Evolutionary conservation across 208 protist genomes (phyloP).

Genomic region (Sergeia podlipaevii): DNA sequence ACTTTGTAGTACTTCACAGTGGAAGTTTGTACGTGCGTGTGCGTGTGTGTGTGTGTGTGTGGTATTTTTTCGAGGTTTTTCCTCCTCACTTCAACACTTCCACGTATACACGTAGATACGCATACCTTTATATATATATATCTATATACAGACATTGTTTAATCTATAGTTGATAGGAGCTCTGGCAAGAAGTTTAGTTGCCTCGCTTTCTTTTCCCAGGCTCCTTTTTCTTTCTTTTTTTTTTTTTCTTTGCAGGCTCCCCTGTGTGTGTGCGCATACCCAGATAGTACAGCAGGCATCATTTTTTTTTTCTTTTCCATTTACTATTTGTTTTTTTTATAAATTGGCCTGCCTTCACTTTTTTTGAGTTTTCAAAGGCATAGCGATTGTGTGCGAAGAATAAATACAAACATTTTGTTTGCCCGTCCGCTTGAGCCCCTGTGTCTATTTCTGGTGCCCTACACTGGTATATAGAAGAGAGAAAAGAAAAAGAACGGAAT

Average conservation of each 20-base stretch:
- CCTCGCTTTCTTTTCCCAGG: not conserved
- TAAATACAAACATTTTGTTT: too few relatives aligned
- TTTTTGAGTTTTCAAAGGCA: too few relatives aligned
- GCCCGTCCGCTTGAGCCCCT: too few relatives aligned
- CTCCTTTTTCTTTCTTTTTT: constrained; percentile 31
- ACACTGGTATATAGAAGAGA: too few relatives aligned
- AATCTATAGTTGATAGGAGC: not conserved
- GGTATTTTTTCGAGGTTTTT: not conserved
- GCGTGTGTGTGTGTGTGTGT: constrained; percentile 5
- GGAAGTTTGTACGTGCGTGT: not conserved
- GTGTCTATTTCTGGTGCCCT: too few relatives aligned
- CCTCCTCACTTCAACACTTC: too few relatives aligned
- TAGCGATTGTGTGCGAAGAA: too few relatives aligned
- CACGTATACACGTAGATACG: too few relatives aligned
- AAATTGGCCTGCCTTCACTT: not conserved
- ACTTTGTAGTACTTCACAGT: not conserved
- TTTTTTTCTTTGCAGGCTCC: constrained; percentile 1
- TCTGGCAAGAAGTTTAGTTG: not conserved
- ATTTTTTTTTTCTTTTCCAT: not conserved
- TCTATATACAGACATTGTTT: too few relatives aligned
- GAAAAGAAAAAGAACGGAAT: constrained; percentile 7
- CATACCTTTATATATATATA: too few relatives aligned
- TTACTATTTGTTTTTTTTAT: not conserved
- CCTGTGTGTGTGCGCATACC: not conserved
- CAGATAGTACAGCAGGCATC: not conserved